A percentile compares a stretch with the other conserved stretches of the same genome.
Evolutionary conservation across 371 early-diverging fungal species (phyloP).

Genomic region (Nosema muscidifuracis): DNA sequence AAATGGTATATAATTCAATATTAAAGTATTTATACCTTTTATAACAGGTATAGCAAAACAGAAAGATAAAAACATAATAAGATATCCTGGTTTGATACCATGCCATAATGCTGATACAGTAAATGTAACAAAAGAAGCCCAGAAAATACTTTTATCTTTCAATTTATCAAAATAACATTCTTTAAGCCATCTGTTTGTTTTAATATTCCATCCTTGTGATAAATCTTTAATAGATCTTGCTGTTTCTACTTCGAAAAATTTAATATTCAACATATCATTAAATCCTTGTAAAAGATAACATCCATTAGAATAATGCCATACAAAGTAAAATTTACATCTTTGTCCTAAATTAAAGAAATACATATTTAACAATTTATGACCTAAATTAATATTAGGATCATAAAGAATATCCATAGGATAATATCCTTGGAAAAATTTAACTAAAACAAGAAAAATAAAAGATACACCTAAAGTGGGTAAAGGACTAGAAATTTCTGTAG

Average conservation of each 20-base stretch:
- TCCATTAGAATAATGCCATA: constrained; percentile 47
- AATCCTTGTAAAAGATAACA: constrained; percentile 38
- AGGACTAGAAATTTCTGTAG: neutral
- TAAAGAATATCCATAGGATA: constrained; percentile 8
- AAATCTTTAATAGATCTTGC: constrained; percentile 43
- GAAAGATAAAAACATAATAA: constrained; percentile 49
- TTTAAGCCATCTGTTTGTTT: constrained; percentile 45
- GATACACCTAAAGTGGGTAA: constrained; percentile 5
- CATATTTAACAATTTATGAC: neutral
- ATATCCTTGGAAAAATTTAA: constrained; percentile 5
- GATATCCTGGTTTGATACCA: constrained; percentile 47
- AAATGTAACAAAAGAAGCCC: constrained; percentile 44
- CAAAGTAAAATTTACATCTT: constrained; percentile 52
- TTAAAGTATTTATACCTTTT: constrained; percentile 26
- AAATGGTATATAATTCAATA: constrained; percentile 5
- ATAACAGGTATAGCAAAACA: constrained; percentile 30
- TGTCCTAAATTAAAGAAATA: constrained; percentile 34
- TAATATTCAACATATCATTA: constrained; percentile 36
- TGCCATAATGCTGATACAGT: constrained; percentile 51
- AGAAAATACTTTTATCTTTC: constrained; percentile 19
- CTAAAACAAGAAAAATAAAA: constrained; percentile 20
- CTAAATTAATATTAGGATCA: neutral
- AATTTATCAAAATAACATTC: constrained; percentile 43
- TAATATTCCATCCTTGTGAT: constrained; percentile 50
- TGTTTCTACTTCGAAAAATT: constrained; percentile 49